Evolutionary conservation across 2,329 filamentous ascomycete genomes (phyloP).

Genomic region (Ceratocystis huliohia): DNA sequence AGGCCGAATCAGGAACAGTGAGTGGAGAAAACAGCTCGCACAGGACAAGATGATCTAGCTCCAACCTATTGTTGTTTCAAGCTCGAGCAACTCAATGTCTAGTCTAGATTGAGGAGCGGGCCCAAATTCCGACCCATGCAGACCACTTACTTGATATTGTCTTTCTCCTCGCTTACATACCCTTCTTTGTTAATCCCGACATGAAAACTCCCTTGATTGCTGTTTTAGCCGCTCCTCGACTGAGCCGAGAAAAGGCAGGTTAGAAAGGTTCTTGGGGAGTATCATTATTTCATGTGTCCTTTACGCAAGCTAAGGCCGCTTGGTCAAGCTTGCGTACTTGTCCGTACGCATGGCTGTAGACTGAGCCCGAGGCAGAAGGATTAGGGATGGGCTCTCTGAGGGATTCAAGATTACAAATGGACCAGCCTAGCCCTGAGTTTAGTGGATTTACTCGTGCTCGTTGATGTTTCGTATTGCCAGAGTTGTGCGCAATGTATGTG

Average conservation of each 20-base stretch:
- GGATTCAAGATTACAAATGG: conserved; percentile 1
- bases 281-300: not conserved
- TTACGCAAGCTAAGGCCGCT: not conserved
- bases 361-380: not conserved
- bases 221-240: not conserved
- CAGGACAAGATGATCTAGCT: not conserved
- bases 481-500: too few species aligned
- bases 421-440: not conserved
- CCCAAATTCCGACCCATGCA: not conserved
- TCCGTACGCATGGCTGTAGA: not conserved
- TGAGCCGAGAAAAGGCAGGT: not conserved
- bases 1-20: not conserved
- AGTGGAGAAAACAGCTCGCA: not conserved
- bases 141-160: not conserved
- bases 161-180: not conserved
- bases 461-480: not conserved
- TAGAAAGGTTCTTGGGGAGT: not conserved
- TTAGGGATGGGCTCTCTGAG: not conserved
- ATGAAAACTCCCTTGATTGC: not conserved
- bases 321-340: not conserved
- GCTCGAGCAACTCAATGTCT: not conserved
- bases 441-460: not conserved
- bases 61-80: not conserved
- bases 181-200: not conserved
- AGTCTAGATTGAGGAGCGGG: not conserved